Evolutionary conservation across 768 basidiomycete species (phyloP), one percentile per base, ranked within the genome.

Genomic region (Mycena belliarum): DNA sequence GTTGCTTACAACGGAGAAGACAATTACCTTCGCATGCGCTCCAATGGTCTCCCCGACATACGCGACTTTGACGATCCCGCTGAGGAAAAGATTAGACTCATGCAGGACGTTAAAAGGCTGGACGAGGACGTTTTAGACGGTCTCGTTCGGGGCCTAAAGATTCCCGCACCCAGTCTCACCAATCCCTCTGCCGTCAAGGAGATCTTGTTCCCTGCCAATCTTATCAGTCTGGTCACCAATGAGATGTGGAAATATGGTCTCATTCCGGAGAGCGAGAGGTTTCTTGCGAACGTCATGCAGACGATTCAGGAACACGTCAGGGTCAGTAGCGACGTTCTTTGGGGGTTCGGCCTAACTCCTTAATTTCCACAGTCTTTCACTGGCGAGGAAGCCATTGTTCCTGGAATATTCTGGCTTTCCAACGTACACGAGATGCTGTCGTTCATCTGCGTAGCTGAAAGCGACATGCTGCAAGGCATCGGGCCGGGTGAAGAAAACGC

Each of bases 161-260:
- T 98, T 52, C 94, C 95, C 29, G 83, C 88, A 25, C 93, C 96
- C 1, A 95, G 88, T 67, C 77, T 93, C 42, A 89, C 89, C 44
- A 96, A 91, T 67, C 91, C 95, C 1, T 91, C 95, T n/a, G 87
- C 89, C 20, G 87, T 93, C 60, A 98, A 98, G 74, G 97, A 99
- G 72, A 95, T 99, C 52, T 81, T 99, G 40, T 99, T 99, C 87
- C 97, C 97, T 12, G 95, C 97, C 24, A 98, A 98, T 72, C 84
- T 99, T 58, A 98, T 99, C 74, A 93, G 91, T 69, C 77, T 98
- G 45, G 88, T 97, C 63, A 96, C 95, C n/a, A 99, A 99, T 72
- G 97, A 98, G 74, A 99, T 99, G 97, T 98, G 97, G 97, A 98
- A 97, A 74, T 95, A 96, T 67, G 94, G 95, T 47, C 84, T 99